phyloP scores from a whole-genome alignment of 1,284 basidiomycete species.

The Amylostereum areolatum region DNA sequence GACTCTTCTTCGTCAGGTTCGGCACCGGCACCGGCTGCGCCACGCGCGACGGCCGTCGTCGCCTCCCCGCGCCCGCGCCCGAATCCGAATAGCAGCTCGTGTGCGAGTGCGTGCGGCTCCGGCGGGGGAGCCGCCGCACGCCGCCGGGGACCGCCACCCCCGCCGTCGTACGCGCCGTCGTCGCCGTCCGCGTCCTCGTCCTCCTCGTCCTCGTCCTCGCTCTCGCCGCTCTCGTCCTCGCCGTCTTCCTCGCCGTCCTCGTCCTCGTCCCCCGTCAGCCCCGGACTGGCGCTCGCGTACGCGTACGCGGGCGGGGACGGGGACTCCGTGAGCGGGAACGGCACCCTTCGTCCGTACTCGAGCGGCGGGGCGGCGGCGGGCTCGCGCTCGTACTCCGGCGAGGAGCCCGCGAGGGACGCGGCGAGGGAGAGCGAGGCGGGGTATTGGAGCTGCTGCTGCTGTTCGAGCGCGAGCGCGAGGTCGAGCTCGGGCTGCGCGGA shows the following conservation, averaged over 20 bases:
- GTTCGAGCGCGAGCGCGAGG: constrained; percentile 17
- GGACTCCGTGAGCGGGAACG: constrained; percentile 10
- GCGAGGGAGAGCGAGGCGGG: constrained; percentile 15
- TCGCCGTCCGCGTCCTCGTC: constrained; percentile 16
- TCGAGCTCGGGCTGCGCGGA: no score
- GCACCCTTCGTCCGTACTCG: constrained; percentile 2
- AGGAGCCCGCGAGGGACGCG: constrained; percentile 14
- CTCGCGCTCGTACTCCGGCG: constrained; percentile 14
- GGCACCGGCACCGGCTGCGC: constrained; percentile 59
- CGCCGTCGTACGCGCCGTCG: constrained; percentile 30
- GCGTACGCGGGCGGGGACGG: constrained; percentile 9
- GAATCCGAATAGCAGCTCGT: constrained; percentile 16
- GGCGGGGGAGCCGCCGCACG: constrained; percentile 21
- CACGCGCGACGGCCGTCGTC: constrained; percentile 9
- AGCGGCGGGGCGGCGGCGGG: constrained; percentile 19
- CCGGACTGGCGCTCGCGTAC: constrained; percentile 17
- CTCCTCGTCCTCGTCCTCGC: constrained; percentile 13
- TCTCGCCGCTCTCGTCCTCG: constrained; percentile 20
- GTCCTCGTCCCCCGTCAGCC: constrained; percentile 10
- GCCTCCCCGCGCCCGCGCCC: constrained; percentile 19
- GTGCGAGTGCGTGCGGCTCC: neutral
- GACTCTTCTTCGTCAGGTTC: constrained; percentile 67
- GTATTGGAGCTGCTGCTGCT: neutral
- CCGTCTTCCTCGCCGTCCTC: constrained; percentile 19
- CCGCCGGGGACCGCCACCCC: no score